Evolutionary conservation across 2,329 filamentous ascomycete species (phyloP), one percentile per base, ranked within the genome.

Genomic region (Trichophyton simii): DNA sequence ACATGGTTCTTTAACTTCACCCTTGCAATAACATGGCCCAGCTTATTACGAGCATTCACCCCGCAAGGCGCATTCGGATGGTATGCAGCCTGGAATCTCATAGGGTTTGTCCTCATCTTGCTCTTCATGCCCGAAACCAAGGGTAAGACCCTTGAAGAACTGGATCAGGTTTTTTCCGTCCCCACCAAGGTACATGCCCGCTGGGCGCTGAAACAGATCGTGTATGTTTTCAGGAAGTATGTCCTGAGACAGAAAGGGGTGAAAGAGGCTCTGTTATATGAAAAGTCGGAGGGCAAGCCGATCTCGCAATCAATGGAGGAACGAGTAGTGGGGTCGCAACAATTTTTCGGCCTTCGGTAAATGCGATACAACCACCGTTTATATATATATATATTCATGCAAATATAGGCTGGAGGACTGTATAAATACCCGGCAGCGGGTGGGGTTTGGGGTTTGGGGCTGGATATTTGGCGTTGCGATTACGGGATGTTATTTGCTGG

Each of bases 1-100:
- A 81, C 78, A 25, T 83, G 81, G 80, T 79, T 80, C 61, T 83
- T 83, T 74, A 83, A 83, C 68, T 79, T 78, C 63, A 69, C 80
- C 15, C 72, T 82, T 0, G 76, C 76, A 0, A 75, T 82, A 13
- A 81, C 80, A 1, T 83, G 80, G 79, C 81, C 81, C 0, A 75
- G 76, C 0, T 68, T 83, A 4, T 70, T 75, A 2, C 69, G 70
- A 0, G 75, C 78, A 0, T 82, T 82, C 65, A 78, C 74, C 0
- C 71, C 75, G 0, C 77, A 79, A 22, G 81, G 80, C 2, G 81
- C 77, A 0, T 82, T 83, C 64, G 76, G 76, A 7, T 83, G 80
- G 76, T 76, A 77, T 63, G 75, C 72, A 1, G 72, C 62, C 0
- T 76, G 74, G 73, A 75, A 74, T 62, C 66, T 77, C 25, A 64